Conservation (phyloP, 1,139 yeast species). For the Pichia norvegensis region DNA sequence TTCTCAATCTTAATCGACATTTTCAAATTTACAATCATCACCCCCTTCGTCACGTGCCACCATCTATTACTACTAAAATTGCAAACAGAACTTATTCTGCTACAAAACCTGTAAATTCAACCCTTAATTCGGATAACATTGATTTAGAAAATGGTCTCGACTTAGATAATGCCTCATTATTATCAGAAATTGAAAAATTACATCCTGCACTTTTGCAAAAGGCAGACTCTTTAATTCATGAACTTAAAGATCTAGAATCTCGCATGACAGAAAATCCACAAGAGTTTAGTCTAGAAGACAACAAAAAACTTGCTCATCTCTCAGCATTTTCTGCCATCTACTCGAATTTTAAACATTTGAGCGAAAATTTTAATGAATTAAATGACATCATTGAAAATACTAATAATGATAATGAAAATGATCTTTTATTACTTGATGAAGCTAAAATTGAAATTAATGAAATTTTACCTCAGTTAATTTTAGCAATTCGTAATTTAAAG, state of each 20-base stretch:
- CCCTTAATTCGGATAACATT: not conserved
- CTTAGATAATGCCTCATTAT: too few species aligned
- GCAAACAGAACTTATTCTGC: not conserved
- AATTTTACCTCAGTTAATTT: conserved; percentile 31
- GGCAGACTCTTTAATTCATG: conserved; percentile 47
- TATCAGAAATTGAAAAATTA: not conserved
- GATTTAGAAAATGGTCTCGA: not conserved
- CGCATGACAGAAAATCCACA: conserved; percentile 37
- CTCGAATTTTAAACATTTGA: conserved; percentile 34
- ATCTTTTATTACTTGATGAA: conserved; percentile 30
- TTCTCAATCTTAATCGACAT: too few species aligned
- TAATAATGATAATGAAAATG: conserved; percentile 33
- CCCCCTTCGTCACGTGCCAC: too few species aligned
- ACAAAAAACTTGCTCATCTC: conserved; percentile 49
- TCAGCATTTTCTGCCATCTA: conserved; percentile 48
- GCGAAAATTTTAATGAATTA: conserved; percentile 25
- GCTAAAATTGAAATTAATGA: conserved; percentile 43
- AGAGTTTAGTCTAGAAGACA: conserved; percentile 46
- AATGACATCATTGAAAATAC: conserved; percentile 30
- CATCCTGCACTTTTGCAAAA: conserved; percentile 53
- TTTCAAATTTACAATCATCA: too few species aligned
- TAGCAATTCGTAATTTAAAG: conserved; percentile 41
- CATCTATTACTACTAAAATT: too few species aligned
- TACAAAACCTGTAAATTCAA: not conserved
- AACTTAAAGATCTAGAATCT: conserved; percentile 42